Conservation (phyloP, 352 stramenopile species). For the Pythium diclinum region DNA sequence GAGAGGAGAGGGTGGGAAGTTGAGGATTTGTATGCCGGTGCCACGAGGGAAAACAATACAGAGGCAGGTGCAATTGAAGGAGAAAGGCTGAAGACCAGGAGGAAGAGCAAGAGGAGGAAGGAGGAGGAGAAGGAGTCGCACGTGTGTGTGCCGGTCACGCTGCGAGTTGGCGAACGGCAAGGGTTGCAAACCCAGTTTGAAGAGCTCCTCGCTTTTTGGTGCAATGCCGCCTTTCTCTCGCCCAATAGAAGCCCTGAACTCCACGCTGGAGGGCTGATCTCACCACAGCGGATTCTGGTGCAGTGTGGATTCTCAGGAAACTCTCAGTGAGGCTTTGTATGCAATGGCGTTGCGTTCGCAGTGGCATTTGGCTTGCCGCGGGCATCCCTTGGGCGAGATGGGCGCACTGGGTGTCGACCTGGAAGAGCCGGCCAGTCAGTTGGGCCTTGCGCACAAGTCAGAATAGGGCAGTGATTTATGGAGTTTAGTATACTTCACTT, state of each 20-base stretch:
- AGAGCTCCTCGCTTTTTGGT: neutral
- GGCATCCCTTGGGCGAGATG: neutral
- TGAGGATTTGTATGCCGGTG: neutral
- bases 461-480: neutral
- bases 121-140: neutral
- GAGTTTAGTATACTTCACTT: neutral
- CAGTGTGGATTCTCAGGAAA: neutral
- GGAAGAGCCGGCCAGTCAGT: neutral
- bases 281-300: neutral
- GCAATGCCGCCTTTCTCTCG: neutral
- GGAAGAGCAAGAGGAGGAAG: no score
- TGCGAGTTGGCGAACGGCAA: no score
- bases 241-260: neutral
- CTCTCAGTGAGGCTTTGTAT: neutral
- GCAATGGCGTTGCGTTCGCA: neutral
- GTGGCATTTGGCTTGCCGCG: neutral
- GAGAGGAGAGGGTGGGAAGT: neutral
- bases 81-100: neutral
- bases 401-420: neutral
- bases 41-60: neutral
- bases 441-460: neutral
- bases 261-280: neutral
- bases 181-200: neutral
- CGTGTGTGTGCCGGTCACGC: neutral
- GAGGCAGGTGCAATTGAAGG: no score